phyloP scores from a whole-genome alignment of 208 protist genomes.

The Trypanosoma boissoni region DNA sequence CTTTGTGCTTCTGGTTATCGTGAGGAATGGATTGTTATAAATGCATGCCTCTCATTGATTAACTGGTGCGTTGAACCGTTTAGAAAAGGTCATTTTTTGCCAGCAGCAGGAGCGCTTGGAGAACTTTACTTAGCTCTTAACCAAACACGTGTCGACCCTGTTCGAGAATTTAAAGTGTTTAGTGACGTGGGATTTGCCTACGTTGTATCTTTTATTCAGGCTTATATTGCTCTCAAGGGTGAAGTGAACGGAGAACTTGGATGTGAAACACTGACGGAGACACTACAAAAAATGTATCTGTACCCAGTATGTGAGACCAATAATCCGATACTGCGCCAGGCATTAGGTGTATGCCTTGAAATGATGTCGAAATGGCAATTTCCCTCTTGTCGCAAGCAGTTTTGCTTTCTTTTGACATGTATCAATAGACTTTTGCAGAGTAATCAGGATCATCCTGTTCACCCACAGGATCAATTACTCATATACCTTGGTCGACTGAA shows the following conservation, averaged over 20 bases:
- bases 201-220: slow-evolving; percentile 35
- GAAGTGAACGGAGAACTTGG: slow-evolving; percentile 26
- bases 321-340: slow-evolving; percentile 48
- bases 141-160: slow-evolving; percentile 26
- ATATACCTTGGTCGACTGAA: slow-evolving; percentile 48
- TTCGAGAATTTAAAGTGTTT: slow-evolving; percentile 34
- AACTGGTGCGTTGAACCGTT: slow-evolving; percentile 37
- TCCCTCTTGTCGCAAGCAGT: slow-evolving; percentile 43
- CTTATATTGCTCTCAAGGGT: slow-evolving; percentile 36
- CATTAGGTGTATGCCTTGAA: slow-evolving; percentile 50
- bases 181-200: slow-evolving; percentile 32
- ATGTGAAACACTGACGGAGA: slow-evolving; percentile 29
- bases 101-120: slow-evolving; percentile 22
- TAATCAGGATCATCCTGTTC: slow-evolving; percentile 27
- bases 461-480: slow-evolving; percentile 77
- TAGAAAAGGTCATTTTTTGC: slow-evolving; percentile 40
- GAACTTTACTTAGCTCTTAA: slow-evolving; percentile 33
- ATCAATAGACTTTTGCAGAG: slow-evolving; percentile 50
- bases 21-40: slow-evolving; percentile 55
- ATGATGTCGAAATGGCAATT: slow-evolving; percentile 35
- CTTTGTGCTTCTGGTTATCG: slow-evolving; percentile 34
- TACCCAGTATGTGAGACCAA: slow-evolving; percentile 35
- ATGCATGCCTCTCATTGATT: slow-evolving; percentile 61
- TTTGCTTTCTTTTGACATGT: slow-evolving; percentile 49
- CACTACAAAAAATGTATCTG: slow-evolving; percentile 26